Evolutionary conservation across 495 filamentous ascomycete genomes (phyloP).

Genomic region (Annulohypoxylon moriforme): DNA sequence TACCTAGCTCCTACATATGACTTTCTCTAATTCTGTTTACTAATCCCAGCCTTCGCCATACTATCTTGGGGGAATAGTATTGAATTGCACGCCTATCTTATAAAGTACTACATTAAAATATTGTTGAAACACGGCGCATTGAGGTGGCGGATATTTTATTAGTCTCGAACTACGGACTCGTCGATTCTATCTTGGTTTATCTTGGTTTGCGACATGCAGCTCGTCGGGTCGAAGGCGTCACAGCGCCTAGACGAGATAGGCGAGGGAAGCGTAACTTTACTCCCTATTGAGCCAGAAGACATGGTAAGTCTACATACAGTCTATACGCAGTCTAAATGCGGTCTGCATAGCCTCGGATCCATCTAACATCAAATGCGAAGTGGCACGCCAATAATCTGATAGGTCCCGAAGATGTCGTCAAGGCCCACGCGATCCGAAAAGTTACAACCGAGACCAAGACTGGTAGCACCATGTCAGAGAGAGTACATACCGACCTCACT

Average conservation of each 20-base stretch:
- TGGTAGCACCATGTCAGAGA: slow-evolving; percentile 77
- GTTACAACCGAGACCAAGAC: slow-evolving; percentile 76
- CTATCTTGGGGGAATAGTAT: background rate
- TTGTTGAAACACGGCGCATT: background rate
- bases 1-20: background rate
- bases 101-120: background rate
- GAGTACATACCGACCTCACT: slow-evolving; percentile 80
- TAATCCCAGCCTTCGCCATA: background rate
- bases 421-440: slow-evolving; percentile 84
- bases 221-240: slow-evolving; percentile 49
- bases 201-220: slow-evolving; percentile 40
- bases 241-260: slow-evolving; percentile 76
- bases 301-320: slow-evolving; percentile 70
- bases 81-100: background rate
- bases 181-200: background rate
- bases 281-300: slow-evolving; percentile 93
- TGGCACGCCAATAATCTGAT: slow-evolving; percentile 99
- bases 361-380: slow-evolving; percentile 53
- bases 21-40: too few species aligned
- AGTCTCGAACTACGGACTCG: background rate
- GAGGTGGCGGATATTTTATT: background rate
- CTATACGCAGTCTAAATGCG: too few species aligned
- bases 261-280: slow-evolving; percentile 80
- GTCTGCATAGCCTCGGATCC: background rate
- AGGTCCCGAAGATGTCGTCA: slow-evolving; percentile 78